Evolutionary conservation across 495 filamentous ascomycete species (phyloP).

Genomic region (Rostrohypoxylon terebratum): DNA sequence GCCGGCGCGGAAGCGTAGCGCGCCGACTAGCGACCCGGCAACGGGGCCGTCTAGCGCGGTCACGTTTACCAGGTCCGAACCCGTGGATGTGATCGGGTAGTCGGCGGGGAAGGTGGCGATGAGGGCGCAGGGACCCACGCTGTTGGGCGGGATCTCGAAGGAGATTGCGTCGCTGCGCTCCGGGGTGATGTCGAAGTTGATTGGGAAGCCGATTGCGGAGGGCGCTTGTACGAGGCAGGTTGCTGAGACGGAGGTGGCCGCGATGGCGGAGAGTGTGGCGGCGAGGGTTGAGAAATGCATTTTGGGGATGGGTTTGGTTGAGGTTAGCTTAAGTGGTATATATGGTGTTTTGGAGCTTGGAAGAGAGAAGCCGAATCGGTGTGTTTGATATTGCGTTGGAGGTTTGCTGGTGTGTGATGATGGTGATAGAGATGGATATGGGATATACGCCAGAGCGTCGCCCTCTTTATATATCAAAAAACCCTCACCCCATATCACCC

Average conservation of each 20-base stretch:
- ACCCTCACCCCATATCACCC: constrained; percentile 7
- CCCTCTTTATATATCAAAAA: constrained; percentile 17
- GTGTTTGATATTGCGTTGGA: not conserved
- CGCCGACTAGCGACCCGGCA: constrained; percentile 49
- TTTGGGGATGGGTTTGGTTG: constrained; percentile 26
- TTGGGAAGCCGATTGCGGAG: constrained; percentile 29
- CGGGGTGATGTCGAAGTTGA: constrained; percentile 41
- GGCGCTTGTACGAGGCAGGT: constrained; percentile 33
- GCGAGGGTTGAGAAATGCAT: constrained; percentile 49
- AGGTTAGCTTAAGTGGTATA: not conserved
- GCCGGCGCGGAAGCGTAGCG: constrained; percentile 37
- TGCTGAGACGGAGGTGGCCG: constrained; percentile 33
- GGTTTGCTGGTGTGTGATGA: constrained; percentile 8
- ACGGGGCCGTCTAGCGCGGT: constrained; percentile 46
- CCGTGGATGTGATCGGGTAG: constrained; percentile 44
- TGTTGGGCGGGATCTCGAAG: constrained; percentile 43
- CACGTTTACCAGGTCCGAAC: constrained; percentile 48
- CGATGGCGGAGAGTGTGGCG: constrained; percentile 31
- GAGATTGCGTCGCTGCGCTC: constrained; percentile 21
- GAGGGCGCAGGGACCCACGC: constrained; percentile 50
- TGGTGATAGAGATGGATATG: not conserved
- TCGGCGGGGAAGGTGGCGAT: constrained; percentile 50
- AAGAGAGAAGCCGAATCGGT: not conserved
- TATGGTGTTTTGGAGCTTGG: not conserved
- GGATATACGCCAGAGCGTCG: not conserved